phyloP scores from a whole-genome alignment of 2,329 filamentous ascomycete species.

The Neoarthrinium moseri region DNA sequence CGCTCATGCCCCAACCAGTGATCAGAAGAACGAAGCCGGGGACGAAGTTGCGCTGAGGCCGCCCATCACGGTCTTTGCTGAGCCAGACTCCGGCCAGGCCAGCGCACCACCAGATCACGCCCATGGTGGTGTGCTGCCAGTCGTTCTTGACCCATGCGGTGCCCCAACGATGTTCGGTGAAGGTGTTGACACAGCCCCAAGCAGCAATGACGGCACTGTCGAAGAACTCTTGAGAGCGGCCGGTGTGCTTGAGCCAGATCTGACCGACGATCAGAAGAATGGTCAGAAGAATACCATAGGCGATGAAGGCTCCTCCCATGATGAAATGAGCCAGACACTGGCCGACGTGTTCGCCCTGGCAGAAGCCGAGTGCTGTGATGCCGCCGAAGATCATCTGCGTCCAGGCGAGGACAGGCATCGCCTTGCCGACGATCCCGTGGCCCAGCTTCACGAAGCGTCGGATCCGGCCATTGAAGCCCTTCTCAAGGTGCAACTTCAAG shows the following conservation, averaged over 20 bases:
- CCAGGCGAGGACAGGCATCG: conserved; percentile 85
- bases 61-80: conserved; percentile 77
- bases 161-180: conserved; percentile 96
- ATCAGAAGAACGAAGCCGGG: conserved; percentile 88
- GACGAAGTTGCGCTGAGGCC: conserved; percentile 88
- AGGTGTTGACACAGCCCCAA: conserved; percentile 97
- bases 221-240: conserved; percentile 94
- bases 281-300: conserved; percentile 83
- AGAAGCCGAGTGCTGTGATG: conserved; percentile 90
- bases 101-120: conserved; percentile 97
- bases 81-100: conserved; percentile 92
- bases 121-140: conserved; percentile 98
- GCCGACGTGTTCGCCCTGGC: conserved; percentile 83
- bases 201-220: conserved; percentile 87
- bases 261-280: conserved; percentile 88
- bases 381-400: conserved; percentile 94
- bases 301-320: conserved; percentile 97
- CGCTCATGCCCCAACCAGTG: conserved; percentile 94
- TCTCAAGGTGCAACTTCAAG: conserved; percentile 84
- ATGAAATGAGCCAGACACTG: conserved; percentile 97
- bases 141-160: conserved; percentile 87
- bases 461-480: conserved; percentile 77
- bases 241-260: conserved; percentile 76
- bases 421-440: conserved; percentile 82
- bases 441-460: conserved; percentile 67